These are phyloP conservation scores for Leucocoprinus leucothites DNA, from an alignment of 768 basidiomycete species.

Conservation along the genomic window DNA sequence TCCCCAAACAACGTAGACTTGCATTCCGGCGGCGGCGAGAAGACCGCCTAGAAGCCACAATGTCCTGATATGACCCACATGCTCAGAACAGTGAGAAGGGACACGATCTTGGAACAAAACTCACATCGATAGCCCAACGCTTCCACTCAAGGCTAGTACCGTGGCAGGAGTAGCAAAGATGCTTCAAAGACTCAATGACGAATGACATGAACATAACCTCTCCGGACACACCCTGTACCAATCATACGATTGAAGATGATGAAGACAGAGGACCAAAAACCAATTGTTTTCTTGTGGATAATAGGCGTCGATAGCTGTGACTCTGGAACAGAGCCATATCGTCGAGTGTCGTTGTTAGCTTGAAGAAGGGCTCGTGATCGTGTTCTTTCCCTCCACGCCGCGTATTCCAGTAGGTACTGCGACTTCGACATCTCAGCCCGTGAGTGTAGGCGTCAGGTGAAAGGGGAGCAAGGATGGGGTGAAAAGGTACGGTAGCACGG, in stretches of 20 bases:
- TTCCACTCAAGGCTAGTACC: slow-evolving; percentile 35
- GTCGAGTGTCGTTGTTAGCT: not conserved
- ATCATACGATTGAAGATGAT: slow-evolving; percentile 37
- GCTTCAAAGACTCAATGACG: slow-evolving; percentile 15
- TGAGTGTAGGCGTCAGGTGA: too few relatives aligned
- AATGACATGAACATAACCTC: not conserved
- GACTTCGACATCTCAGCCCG: not conserved
- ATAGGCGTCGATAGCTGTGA: not conserved
- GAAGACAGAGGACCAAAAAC: slow-evolving; percentile 30
- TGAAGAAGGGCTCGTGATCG: not conserved
- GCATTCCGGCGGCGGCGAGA: slow-evolving; percentile 36
- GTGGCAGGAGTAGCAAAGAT: slow-evolving; percentile 41
- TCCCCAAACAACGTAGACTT: slow-evolving; percentile 40
- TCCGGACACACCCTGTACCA: slow-evolving; percentile 28
- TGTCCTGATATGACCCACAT: slow-evolving; percentile 27
- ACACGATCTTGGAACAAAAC: slow-evolving; percentile 1
- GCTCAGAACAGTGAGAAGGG: not conserved
- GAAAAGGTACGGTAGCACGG: too few relatives aligned
- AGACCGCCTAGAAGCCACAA: slow-evolving; percentile 42
- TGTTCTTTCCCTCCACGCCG: not conserved
- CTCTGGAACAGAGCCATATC: not conserved
- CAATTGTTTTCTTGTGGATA: slow-evolving; percentile 17
- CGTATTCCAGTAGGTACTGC: not conserved
- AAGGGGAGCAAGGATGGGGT: too few relatives aligned
- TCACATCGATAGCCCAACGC: slow-evolving; percentile 37